Percentiles rank a stretch among this genome's conserved stretches.
Conservation (phyloP, 2,329 filamentous ascomycete species). For the Fusarium citri region DNA sequence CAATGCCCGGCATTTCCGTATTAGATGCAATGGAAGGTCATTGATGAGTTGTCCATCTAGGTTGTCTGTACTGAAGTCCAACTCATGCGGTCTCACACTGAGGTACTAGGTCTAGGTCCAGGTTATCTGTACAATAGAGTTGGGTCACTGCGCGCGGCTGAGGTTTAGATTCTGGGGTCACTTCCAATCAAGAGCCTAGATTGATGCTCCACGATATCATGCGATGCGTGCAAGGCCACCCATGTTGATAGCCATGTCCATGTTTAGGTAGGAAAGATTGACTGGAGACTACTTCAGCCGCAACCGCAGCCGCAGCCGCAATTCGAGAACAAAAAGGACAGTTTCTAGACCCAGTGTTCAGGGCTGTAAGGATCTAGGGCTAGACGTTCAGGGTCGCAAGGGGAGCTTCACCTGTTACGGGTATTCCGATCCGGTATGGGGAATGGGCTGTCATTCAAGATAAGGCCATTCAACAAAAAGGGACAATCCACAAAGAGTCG, state of each 20-base stretch:
- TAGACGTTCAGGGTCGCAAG: constrained; percentile 21
- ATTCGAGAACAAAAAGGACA: constrained; percentile 10
- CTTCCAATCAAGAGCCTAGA: not conserved
- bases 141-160: constrained; percentile 21
- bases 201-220: not conserved
- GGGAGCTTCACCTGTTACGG: constrained; percentile 19
- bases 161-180: constrained; percentile 25
- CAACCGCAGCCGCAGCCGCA: constrained; percentile 17
- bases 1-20: constrained; percentile 12
- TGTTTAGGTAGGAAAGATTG: not conserved
- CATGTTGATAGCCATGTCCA: not conserved
- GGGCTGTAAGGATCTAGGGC: not conserved
- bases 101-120: constrained; percentile 27
- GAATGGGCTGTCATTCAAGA: constrained; percentile 20
- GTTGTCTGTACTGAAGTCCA: not conserved
- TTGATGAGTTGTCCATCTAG: constrained; percentile 41
- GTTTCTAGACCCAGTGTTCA: not conserved
- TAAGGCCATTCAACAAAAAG: not conserved
- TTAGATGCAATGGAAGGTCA: constrained; percentile 1
- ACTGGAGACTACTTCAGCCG: constrained; percentile 1
- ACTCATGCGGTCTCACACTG: constrained; percentile 39
- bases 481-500: not conserved
- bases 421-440: constrained; percentile 26
- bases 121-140: constrained; percentile 1
- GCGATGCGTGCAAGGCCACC: constrained; percentile 4